phyloP scores from a whole-genome alignment of 371 early-diverging fungal genomes.

The Hamiltosporidium magnivora region DNA sequence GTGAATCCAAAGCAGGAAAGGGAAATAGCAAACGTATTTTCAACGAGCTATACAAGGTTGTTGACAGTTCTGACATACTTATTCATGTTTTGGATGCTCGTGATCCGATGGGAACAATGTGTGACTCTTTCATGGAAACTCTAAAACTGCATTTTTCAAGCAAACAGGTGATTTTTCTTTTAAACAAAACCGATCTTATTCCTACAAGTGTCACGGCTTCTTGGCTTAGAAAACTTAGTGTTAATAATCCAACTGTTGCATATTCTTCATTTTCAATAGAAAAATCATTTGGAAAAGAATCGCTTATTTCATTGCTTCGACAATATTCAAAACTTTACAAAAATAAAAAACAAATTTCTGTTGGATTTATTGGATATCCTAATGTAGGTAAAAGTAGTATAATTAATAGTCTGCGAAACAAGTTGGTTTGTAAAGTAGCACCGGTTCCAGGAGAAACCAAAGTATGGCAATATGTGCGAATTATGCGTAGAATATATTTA shows the following conservation, averaged over 20 bases:
- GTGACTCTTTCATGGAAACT: slow-evolving; percentile 73
- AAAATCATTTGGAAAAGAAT: slow-evolving; percentile 92
- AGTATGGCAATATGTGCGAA: slow-evolving; percentile 96
- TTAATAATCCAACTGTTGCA: slow-evolving; percentile 82
- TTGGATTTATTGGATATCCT: slow-evolving; percentile 91
- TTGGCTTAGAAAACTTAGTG: slow-evolving; percentile 78
- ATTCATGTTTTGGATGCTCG: slow-evolving; percentile 94
- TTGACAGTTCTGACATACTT: slow-evolving; percentile 91
- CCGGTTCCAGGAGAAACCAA: slow-evolving; percentile 98
- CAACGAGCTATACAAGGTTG: slow-evolving; percentile 96
- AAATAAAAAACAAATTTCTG: slow-evolving; percentile 86
- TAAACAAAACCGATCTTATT: slow-evolving; percentile 97
- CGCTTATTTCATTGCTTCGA: slow-evolving; percentile 82
- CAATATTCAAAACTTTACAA: slow-evolving; percentile 82
- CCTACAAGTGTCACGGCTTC: slow-evolving; percentile 93
- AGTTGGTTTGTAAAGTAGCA: slow-evolving; percentile 91
- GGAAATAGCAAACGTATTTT: slow-evolving; percentile 95
- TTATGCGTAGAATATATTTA: slow-evolving; percentile 90
- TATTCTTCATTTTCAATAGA: slow-evolving; percentile 82
- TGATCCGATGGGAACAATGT: slow-evolving; percentile 88
- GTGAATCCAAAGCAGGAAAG: slow-evolving; percentile 62
- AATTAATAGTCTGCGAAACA: slow-evolving; percentile 85
- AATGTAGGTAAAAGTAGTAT: slow-evolving; percentile 75
- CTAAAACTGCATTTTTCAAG: slow-evolving; percentile 63
- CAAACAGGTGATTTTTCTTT: slow-evolving; percentile 89